Conservation (phyloP, 192 early-diverging fungal species). For the Linnemannia hyalina region DNA sequence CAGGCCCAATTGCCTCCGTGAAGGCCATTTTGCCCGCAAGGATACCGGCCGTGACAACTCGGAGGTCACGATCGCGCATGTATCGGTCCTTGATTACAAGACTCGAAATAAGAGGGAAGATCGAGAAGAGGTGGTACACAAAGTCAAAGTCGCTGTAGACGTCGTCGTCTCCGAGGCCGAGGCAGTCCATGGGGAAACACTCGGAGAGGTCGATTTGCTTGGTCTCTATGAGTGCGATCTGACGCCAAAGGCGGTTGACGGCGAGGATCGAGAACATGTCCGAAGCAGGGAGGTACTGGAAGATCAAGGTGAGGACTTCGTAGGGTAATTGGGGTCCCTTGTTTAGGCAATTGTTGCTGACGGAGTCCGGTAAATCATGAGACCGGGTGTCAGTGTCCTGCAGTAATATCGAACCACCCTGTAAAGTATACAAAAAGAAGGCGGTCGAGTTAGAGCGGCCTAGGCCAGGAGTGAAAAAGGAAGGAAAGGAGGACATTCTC, state of each 20-base stretch:
- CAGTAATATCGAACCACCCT: neutral
- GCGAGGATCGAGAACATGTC: slow-evolving; percentile 47
- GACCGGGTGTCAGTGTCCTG: neutral
- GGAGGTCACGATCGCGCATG: slow-evolving; percentile 40
- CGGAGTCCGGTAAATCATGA: slow-evolving; percentile 10
- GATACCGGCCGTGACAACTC: slow-evolving; percentile 55
- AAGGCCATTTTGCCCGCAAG: slow-evolving; percentile 53
- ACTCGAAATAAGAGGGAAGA: slow-evolving; percentile 46
- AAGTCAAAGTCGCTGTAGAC: slow-evolving; percentile 52
- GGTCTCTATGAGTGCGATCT: slow-evolving; percentile 40
- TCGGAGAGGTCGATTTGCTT: slow-evolving; percentile 50
- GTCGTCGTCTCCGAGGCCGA: slow-evolving; percentile 43
- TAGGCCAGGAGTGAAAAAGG: neutral
- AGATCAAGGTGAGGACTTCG: slow-evolving; percentile 38
- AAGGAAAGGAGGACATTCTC: neutral
- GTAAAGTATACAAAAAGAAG: neutral
- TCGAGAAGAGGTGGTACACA: slow-evolving; percentile 46
- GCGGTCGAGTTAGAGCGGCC: neutral
- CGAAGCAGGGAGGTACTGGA: slow-evolving; percentile 41
- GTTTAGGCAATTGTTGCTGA: neutral
- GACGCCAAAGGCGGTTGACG: slow-evolving; percentile 44
- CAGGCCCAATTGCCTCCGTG: slow-evolving; percentile 16
- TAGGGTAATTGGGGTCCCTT: slow-evolving; percentile 34
- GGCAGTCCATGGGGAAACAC: slow-evolving; percentile 43
- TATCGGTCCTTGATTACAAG: slow-evolving; percentile 53